Conservation (phyloP, 805 yeast species). For the Candida yuanshanica region DNA sequence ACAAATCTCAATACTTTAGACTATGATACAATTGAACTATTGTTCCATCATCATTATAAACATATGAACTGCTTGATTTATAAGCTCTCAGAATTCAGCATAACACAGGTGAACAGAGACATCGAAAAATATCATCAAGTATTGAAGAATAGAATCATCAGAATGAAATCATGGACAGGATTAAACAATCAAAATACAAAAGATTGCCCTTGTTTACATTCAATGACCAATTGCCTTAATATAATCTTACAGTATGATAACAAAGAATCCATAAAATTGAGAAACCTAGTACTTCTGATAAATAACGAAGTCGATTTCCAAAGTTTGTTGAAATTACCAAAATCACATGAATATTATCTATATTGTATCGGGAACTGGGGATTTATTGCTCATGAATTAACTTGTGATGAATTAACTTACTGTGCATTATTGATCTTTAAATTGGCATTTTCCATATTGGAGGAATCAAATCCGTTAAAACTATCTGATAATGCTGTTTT, state of each 20-base stretch:
- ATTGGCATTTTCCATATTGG: constrained; percentile 31
- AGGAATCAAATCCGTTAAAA: constrained; percentile 9
- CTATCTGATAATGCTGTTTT: constrained; percentile 42
- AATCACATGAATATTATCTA: constrained; percentile 21
- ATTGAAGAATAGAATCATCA: constrained; percentile 25
- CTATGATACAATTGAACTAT: constrained; percentile 6
- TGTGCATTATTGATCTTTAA: constrained; percentile 53
- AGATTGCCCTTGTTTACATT: constrained; percentile 23
- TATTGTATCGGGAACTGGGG: constrained; percentile 55
- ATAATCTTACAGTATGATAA: constrained; percentile 17
- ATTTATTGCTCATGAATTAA: constrained; percentile 62
- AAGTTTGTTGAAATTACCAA: constrained; percentile 18
- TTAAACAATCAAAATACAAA: constrained; percentile 22
- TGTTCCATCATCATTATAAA: constrained; percentile 19
- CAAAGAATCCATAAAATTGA: constrained; percentile 8
- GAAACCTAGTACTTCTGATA: constrained; percentile 19
- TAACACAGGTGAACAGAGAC: constrained; percentile 16
- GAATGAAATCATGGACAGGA: constrained; percentile 40
- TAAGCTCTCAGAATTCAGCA: constrained; percentile 12
- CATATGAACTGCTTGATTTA: constrained; percentile 19
- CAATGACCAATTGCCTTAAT: constrained; percentile 30
- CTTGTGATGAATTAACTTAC: constrained; percentile 59
- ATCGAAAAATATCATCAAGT: constrained; percentile 14
- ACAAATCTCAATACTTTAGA: constrained; percentile 10
- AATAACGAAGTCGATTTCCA: constrained; percentile 26